Evolutionary conservation across 2,329 filamentous ascomycete genomes (phyloP).

Genomic region (Aspergillus thermomutatus): DNA sequence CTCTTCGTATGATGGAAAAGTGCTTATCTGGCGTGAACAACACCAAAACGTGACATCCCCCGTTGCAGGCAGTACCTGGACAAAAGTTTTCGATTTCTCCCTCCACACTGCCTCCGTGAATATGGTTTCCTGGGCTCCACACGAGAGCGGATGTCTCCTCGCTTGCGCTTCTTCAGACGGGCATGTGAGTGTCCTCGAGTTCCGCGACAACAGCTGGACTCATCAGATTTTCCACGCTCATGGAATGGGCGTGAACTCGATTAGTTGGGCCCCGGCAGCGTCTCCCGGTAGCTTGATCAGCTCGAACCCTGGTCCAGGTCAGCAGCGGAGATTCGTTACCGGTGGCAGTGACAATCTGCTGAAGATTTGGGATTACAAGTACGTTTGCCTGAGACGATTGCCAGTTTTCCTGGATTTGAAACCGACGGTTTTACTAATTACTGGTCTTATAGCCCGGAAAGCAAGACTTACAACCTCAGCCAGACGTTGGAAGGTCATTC

Average conservation of each 20-base stretch:
- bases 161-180: slow-evolving; percentile 94
- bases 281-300: slow-evolving; percentile 81
- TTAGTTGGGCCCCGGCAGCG: slow-evolving; percentile 88
- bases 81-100: slow-evolving; percentile 87
- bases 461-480: slow-evolving; percentile 51
- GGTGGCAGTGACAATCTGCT: slow-evolving; percentile 91
- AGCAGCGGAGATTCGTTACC: slow-evolving; percentile 82
- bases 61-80: slow-evolving; percentile 60
- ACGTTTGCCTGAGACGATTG: slow-evolving; percentile 21
- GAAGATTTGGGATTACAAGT: slow-evolving; percentile 87
- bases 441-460: slow-evolving; percentile 43
- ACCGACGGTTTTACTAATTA: background rate
- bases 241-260: slow-evolving; percentile 89
- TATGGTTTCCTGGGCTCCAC: slow-evolving; percentile 94
- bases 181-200: slow-evolving; percentile 89
- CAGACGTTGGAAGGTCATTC: slow-evolving; percentile 71
- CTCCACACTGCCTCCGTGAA: slow-evolving; percentile 96
- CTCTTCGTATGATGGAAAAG: slow-evolving; percentile 94
- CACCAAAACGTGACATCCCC: slow-evolving; percentile 36
- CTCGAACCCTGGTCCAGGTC: slow-evolving; percentile 60
- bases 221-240: slow-evolving; percentile 89
- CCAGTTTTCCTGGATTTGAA: background rate
- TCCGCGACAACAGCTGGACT: slow-evolving; percentile 92
- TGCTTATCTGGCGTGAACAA: slow-evolving; percentile 97
- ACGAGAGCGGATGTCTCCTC: slow-evolving; percentile 90